Evolutionary conservation across 1,139 yeast species (phyloP).

Genomic region (Lodderomyces metapsilosis): DNA sequence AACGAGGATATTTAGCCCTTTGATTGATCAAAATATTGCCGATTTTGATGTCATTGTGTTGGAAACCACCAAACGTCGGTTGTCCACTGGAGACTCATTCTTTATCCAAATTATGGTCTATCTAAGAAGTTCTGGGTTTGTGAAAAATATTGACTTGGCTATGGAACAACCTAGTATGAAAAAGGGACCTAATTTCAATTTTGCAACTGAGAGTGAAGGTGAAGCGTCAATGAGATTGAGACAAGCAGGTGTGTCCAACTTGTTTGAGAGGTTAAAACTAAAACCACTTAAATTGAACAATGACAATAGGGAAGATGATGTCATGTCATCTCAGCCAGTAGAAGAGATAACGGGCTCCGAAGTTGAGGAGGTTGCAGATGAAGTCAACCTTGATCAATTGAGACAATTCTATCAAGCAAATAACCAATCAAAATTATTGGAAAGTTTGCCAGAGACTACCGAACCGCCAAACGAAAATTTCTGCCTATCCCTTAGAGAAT

Average conservation of each 20-base stretch:
- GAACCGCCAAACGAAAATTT: conserved; percentile 58
- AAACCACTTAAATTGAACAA: conserved; percentile 17
- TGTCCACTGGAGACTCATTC: conserved; percentile 74
- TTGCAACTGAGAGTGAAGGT: conserved; percentile 48
- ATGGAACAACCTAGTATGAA: conserved; percentile 11
- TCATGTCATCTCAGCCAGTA: conserved; percentile 2
- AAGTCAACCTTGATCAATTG: conserved; percentile 68
- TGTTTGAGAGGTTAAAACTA: conserved; percentile 50
- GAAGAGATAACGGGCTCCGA: conserved; percentile 11
- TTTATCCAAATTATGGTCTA: conserved; percentile 63
- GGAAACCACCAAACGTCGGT: conserved; percentile 51
- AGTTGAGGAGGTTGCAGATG: conserved; percentile 23
- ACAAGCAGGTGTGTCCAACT: conserved; percentile 54
- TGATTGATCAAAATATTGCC: conserved; percentile 57
- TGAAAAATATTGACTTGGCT: conserved; percentile 14
- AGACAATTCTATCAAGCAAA: conserved; percentile 71
- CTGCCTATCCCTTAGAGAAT: conserved; percentile 56
- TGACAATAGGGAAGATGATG: conserved; percentile 14
- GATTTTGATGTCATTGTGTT: conserved; percentile 59
- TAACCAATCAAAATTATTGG: conserved; percentile 49
- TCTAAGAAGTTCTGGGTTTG: conserved; percentile 53
- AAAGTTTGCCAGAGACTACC: conserved; percentile 59
- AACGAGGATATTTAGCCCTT: conserved; percentile 66
- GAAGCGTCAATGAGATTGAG: conserved; percentile 55
- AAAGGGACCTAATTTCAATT: conserved; percentile 20